A percentile compares a stretch with the other conserved stretches of the same genome.
phyloP scores from a whole-genome alignment of 768 basidiomycete species.

The Lactarius hengduanensis region DNA sequence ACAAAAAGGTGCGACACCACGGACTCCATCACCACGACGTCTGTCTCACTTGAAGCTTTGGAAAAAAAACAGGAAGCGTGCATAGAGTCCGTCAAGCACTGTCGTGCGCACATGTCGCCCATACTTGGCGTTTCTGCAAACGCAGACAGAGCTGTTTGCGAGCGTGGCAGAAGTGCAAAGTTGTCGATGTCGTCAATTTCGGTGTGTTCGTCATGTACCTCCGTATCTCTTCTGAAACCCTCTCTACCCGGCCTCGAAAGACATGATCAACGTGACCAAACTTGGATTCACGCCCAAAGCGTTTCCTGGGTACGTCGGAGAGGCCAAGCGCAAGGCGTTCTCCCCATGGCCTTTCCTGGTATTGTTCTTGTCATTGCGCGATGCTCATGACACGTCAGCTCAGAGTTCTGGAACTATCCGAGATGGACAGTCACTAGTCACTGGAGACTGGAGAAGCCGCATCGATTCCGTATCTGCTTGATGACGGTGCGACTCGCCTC shows the following conservation, averaged over 20 bases:
- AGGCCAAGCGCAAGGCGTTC: constrained; percentile 81
- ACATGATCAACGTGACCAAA: constrained; percentile 99
- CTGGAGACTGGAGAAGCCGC: constrained; percentile 77
- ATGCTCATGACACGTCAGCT: constrained; percentile 46
- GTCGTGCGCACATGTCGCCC: constrained; percentile 84
- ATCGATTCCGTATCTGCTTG: constrained; percentile 85
- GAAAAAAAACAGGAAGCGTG: constrained; percentile 97
- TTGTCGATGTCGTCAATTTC: constrained; percentile 97
- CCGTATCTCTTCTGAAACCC: not conserved
- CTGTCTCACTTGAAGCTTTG: constrained; percentile 89
- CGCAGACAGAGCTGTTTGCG: constrained; percentile 84
- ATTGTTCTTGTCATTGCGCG: not conserved
- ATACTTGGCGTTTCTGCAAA: constrained; percentile 81
- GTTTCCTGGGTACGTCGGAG: constrained; percentile 92
- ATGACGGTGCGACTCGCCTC: constrained; percentile 54
- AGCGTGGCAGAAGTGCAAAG: constrained; percentile 88
- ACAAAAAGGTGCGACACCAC: constrained; percentile 51
- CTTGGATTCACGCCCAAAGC: constrained; percentile 81
- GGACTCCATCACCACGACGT: constrained; percentile 91
- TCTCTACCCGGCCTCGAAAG: constrained; percentile 41
- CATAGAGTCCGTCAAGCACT: constrained; percentile 98
- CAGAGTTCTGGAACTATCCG: constrained; percentile 82
- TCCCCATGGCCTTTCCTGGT: constrained; percentile 52
- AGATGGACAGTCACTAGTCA: constrained; percentile 67
- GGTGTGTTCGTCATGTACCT: constrained; percentile 39